Percentiles rank a stretch among this genome's conserved stretches.
These are phyloP conservation scores for Akebia trifoliata DNA, from an alignment of 164 flowering plant species.

Conservation along the genomic window DNA sequence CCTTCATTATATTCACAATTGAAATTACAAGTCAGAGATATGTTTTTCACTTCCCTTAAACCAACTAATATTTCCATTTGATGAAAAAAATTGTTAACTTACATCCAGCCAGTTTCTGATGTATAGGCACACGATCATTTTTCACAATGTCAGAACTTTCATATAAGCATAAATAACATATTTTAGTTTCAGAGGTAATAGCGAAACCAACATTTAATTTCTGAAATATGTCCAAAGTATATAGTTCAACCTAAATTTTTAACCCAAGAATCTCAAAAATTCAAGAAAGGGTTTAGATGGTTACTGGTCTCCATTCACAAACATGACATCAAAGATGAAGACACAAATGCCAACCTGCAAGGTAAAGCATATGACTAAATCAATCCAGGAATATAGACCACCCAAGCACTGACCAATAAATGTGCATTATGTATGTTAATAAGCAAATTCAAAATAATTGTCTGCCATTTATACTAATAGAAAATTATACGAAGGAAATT, in stretches of 20 bases:
- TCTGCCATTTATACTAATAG: too few species aligned
- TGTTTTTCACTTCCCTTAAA: not conserved
- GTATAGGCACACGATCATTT: not conserved
- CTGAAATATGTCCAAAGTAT: not conserved
- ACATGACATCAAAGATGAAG: slow-evolving; percentile 83
- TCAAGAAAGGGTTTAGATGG: slow-evolving; percentile 18
- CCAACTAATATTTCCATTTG: not conserved
- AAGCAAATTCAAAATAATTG: too few species aligned
- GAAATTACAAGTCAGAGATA: too few species aligned
- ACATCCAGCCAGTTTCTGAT: not conserved
- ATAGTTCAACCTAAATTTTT: not conserved
- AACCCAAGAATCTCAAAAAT: slow-evolving; percentile 5
- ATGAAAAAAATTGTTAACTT: not conserved
- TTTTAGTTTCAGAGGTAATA: not conserved
- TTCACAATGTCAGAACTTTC: too few species aligned
- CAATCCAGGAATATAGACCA: not conserved
- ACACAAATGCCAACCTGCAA: slow-evolving; percentile 85
- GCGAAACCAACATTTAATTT: not conserved
- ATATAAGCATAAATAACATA: not conserved
- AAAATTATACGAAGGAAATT: too few species aligned
- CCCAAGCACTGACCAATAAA: not conserved
- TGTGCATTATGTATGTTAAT: not conserved
- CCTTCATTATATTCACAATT: too few species aligned
- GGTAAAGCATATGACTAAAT: not conserved
- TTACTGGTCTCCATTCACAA: slow-evolving; percentile 83